Percentiles rank a stretch among this genome's conserved stretches.
Conservation (phyloP, 805 yeast genomes). For the Yarrowia porcina region DNA sequence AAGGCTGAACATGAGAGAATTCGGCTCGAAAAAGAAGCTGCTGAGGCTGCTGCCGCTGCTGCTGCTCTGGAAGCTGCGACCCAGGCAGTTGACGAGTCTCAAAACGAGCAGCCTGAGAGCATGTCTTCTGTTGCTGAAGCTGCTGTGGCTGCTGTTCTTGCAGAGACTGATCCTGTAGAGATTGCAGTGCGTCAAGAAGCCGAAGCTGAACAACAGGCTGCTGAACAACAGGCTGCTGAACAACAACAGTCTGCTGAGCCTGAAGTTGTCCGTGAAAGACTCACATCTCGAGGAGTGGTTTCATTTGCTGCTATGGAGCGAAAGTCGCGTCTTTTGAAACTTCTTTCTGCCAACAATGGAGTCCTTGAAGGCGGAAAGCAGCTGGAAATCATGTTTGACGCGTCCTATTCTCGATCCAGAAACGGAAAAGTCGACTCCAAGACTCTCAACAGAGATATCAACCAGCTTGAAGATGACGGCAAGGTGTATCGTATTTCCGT, state of each 20-base stretch:
- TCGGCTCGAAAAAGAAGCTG: not conserved
- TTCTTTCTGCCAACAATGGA: slow-evolving; percentile 47
- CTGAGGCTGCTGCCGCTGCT: not conserved
- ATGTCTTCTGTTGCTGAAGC: not conserved
- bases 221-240: slow-evolving; percentile 12
- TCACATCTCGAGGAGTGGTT: slow-evolving; percentile 28
- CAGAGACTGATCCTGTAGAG: not conserved
- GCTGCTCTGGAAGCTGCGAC: not conserved
- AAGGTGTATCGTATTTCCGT: slow-evolving; percentile 35
- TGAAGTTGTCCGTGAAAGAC: not conserved
- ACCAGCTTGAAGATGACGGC: slow-evolving; percentile 39
- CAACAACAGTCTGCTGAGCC: not conserved
- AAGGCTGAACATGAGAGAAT: slow-evolving; percentile 11
- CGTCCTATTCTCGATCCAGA: slow-evolving; percentile 32
- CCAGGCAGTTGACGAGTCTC: not conserved
- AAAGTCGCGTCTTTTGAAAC: slow-evolving; percentile 43
- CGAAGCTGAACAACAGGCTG: slow-evolving; percentile 1
- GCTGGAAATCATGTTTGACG: slow-evolving; percentile 45
- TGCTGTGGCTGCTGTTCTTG: not conserved
- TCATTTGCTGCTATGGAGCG: slow-evolving; percentile 48
- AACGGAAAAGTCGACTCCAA: slow-evolving; percentile 52
- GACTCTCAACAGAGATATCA: slow-evolving; percentile 50
- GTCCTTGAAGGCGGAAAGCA: slow-evolving; percentile 45
- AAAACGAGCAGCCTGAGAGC: not conserved
- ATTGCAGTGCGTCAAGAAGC: slow-evolving; percentile 6